phyloP scores from a whole-genome alignment of 108 stramenopile genomes.

The Nannochloropsis granulata region DNA sequence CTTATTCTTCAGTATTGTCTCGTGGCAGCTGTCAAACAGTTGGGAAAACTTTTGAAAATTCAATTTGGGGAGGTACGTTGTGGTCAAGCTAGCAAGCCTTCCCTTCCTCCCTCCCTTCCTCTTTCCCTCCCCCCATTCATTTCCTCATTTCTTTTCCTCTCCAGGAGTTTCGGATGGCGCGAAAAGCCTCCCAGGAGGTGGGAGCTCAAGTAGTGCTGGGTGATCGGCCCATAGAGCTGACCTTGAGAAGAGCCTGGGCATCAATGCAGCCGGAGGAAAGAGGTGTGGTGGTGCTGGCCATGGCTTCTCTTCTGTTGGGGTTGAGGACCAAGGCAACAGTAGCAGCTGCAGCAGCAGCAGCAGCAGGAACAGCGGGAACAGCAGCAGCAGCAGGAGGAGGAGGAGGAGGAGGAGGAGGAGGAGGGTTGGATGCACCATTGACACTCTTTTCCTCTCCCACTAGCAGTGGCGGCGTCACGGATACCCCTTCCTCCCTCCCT shows the following conservation, averaged over 20 bases:
- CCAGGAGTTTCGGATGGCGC: not conserved
- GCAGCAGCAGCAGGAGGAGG: not conserved
- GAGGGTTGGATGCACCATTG: not conserved
- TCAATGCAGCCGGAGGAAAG: not conserved
- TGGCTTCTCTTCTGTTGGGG: not conserved
- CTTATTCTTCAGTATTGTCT: not conserved
- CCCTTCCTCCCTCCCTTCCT: not conserved
- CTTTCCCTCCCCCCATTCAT: not conserved
- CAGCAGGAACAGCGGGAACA: not conserved
- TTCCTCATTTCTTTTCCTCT: not conserved
- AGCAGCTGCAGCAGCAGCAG: not conserved
- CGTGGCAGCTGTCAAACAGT: not conserved
- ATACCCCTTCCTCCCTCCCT: not conserved
- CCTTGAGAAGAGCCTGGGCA: not conserved
- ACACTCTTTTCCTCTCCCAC: not conserved
- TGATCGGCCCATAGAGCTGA: not conserved
- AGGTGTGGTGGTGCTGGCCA: not conserved
- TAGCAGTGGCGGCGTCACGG: not conserved
- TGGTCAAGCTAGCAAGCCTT: not conserved
- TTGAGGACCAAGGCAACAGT: not conserved
- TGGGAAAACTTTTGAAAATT: not conserved
- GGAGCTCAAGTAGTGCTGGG: not conserved
- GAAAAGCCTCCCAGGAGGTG: not conserved
- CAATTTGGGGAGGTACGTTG: not conserved
- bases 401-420: too few species aligned